Conservation (phyloP, 1,284 basidiomycete species). For the Phlebopus sp. region DNA sequence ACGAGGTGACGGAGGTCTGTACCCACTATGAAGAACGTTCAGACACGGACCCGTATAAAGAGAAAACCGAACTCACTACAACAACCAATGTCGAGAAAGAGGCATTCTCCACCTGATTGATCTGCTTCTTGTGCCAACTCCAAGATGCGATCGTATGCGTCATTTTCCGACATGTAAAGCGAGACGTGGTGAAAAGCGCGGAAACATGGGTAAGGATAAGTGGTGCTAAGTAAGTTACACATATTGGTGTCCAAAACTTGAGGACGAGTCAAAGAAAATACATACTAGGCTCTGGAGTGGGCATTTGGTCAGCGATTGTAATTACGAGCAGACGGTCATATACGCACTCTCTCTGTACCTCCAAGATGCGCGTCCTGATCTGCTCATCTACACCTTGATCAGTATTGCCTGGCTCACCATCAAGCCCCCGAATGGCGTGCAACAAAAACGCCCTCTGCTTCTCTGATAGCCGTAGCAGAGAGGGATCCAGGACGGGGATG, state of each 20-base stretch:
- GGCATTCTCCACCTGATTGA: constrained; percentile 15
- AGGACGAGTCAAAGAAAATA: background rate
- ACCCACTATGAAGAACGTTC: constrained; percentile 29
- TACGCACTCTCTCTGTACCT: background rate
- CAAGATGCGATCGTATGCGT: constrained; percentile 27
- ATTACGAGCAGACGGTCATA: background rate
- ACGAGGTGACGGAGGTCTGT: constrained; percentile 36
- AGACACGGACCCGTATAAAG: background rate
- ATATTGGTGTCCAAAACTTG: no score
- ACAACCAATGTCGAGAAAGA: constrained; percentile 36
- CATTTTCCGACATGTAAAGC: constrained; percentile 29
- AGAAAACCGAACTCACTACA: constrained; percentile 28
- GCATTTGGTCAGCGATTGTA: background rate
- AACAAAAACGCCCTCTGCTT: background rate
- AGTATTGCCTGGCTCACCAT: background rate
- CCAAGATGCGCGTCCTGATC: background rate
- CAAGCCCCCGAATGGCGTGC: background rate
- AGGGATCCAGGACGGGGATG: constrained; percentile 1
- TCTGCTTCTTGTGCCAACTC: constrained; percentile 14
- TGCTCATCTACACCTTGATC: background rate
- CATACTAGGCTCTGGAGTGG: background rate
- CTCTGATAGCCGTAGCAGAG: background rate
- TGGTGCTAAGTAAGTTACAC: constrained; percentile 17
- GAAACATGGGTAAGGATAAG: constrained; percentile 39
- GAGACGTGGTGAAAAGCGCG: constrained; percentile 32